phyloP scores from a whole-genome alignment of 768 basidiomycete genomes.

The Pleurotus sapidus region DNA sequence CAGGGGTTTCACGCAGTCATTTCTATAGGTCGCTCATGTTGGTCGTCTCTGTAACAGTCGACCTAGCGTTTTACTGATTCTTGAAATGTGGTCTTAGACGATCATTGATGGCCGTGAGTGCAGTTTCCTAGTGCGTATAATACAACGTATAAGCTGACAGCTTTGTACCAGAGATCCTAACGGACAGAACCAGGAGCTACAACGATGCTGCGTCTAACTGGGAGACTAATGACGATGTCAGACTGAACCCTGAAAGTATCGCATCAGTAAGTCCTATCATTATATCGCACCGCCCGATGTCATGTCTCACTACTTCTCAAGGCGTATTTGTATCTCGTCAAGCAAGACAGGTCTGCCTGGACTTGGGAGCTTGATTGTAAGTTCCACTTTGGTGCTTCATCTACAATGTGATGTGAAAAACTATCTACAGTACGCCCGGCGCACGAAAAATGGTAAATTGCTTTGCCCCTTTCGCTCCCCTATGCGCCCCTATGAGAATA shows the following conservation, averaged over 20 bases:
- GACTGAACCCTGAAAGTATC: conserved; percentile 65
- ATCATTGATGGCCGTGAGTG: conserved; percentile 65
- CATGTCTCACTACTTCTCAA: conserved; percentile 19
- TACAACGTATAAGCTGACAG: background rate
- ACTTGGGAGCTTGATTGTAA: conserved; percentile 80
- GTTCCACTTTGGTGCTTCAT: conserved; percentile 19
- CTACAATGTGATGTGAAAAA: background rate
- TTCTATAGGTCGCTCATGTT: conserved; percentile 59
- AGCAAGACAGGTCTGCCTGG: conserved; percentile 71
- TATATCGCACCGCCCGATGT: background rate
- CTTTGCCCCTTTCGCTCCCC: background rate
- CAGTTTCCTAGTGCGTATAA: background rate
- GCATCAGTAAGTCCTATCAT: conserved; percentile 48
- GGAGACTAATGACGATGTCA: conserved; percentile 41
- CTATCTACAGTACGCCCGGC: conserved; percentile 37
- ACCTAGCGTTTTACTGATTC: background rate
- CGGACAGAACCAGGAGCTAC: conserved; percentile 23
- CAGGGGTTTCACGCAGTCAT: background rate
- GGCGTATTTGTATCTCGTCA: conserved; percentile 64
- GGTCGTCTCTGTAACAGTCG: conserved; percentile 15
- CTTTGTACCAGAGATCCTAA: conserved; percentile 30
- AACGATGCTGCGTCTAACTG: conserved; percentile 30
- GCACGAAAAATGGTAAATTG: conserved; percentile 40
- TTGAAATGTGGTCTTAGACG: conserved; percentile 31
- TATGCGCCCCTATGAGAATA: background rate